Conservation (phyloP, 495 filamentous ascomycete species). For the Cairneyella variabilis region DNA sequence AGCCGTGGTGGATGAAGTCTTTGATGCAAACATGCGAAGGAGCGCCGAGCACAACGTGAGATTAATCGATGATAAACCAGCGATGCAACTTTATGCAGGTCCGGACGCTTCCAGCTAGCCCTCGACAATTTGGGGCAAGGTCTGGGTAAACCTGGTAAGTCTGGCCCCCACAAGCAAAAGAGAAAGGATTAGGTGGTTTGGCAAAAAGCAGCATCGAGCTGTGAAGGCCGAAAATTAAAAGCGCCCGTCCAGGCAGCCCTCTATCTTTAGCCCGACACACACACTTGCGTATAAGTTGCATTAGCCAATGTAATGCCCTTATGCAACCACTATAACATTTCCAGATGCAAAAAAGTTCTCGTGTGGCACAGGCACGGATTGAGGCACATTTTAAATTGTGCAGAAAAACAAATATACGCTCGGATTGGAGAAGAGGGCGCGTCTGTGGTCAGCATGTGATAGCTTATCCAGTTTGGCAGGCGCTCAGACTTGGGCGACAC, state of each 20-base stretch:
- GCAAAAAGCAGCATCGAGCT: conserved; percentile 18
- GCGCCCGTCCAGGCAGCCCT: conserved; percentile 1
- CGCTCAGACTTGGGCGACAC: neutral
- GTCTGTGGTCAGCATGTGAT: conserved; percentile 2
- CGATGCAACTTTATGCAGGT: neutral
- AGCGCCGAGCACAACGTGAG: too few relatives aligned
- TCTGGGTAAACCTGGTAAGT: too few relatives aligned
- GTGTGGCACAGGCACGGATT: conserved; percentile 10
- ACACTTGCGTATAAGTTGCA: conserved; percentile 7
- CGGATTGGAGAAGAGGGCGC: neutral
- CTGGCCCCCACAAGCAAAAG: too few relatives aligned
- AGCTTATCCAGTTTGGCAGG: neutral
- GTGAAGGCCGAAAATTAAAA: conserved; percentile 8
- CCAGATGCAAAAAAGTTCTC: neutral
- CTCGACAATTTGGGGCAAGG: too few relatives aligned
- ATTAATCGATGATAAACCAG: too few relatives aligned
- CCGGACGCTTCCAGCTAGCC: too few relatives aligned
- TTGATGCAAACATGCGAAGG: conserved; percentile 6
- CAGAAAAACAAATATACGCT: neutral
- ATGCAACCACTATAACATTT: conserved; percentile 5
- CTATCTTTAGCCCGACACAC: conserved; percentile 16
- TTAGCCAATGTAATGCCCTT: neutral
- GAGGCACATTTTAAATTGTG: neutral
- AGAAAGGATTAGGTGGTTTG: too few relatives aligned
- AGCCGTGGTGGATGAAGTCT: neutral